phyloP scores from a whole-genome alignment of 495 filamentous ascomycete species.

The Beverwykella pulmonaria region DNA sequence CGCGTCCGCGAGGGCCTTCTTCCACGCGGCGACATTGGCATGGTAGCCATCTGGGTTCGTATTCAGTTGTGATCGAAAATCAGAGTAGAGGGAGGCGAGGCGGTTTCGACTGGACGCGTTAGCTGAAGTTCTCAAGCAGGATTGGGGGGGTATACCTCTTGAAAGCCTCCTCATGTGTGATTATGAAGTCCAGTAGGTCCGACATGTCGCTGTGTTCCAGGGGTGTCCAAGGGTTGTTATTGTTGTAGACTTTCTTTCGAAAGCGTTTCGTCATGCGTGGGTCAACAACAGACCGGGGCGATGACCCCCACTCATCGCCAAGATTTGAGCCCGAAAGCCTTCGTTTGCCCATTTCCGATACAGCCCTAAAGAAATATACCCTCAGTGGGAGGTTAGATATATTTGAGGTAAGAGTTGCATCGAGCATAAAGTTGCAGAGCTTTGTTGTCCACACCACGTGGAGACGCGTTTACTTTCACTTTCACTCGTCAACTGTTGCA shows the following conservation, averaged over 20 bases:
- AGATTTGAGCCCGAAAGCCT: not conserved
- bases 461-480: not conserved
- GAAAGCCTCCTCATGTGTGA: constrained; percentile 65
- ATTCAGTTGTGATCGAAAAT: constrained; percentile 75
- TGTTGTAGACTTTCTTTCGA: not conserved
- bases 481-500: not conserved
- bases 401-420: not conserved
- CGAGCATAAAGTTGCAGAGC: not conserved
- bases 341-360: not conserved
- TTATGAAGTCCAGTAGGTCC: constrained; percentile 63
- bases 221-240: constrained; percentile 5
- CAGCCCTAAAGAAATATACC: not conserved
- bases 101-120: constrained; percentile 62
- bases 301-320: not conserved
- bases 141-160: constrained; percentile 53
- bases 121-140: constrained; percentile 3
- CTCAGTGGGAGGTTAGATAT: not conserved
- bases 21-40: constrained; percentile 85
- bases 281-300: not conserved
- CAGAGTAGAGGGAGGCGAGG: constrained; percentile 90
- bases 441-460: not conserved
- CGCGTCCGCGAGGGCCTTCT: constrained; percentile 68
- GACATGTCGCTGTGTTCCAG: constrained; percentile 49
- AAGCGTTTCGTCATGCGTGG: constrained; percentile 20
- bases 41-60: constrained; percentile 90